Percentiles rank a stretch among this genome's conserved stretches.
These are phyloP conservation scores for Oryza meyeriana DNA, from an alignment of 176 grass and related monocot genomes.

Conservation along the genomic window DNA sequence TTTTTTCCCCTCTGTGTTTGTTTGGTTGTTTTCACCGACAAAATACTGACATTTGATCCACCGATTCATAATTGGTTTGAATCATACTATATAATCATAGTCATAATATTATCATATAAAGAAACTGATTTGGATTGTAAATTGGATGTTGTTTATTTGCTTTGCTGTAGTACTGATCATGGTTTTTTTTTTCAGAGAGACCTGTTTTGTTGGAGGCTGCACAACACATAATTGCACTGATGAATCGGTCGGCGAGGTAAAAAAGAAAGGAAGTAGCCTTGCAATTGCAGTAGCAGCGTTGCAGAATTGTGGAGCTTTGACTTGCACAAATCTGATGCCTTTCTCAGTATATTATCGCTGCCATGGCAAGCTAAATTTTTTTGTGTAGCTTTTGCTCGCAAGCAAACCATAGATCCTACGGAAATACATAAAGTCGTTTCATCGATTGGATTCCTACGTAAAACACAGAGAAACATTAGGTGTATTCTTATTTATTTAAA, in stretches of 20 bases:
- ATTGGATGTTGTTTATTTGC: not conserved
- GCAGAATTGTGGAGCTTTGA: not conserved
- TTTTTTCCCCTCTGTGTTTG: not conserved
- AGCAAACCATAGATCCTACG: not conserved
- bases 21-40: not conserved
- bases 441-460: not conserved
- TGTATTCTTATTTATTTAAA: not conserved
- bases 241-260: not conserved
- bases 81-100: not conserved
- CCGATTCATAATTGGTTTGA: not conserved
- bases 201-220: not conserved
- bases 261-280: not conserved
- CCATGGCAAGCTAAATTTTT: conserved; percentile 16
- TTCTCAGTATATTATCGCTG: not conserved
- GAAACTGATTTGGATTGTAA: not conserved
- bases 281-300: not conserved
- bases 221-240: not conserved
- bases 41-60: conserved; percentile 24
- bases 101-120: not conserved
- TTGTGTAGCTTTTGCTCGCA: not conserved
- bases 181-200: not conserved
- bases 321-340: not conserved
- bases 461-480: not conserved
- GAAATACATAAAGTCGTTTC: not conserved
- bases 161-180: too few relatives aligned